A percentile compares a stretch with the other conserved stretches of the same genome.
phyloP scores from a whole-genome alignment of 2,329 filamentous ascomycete species.

The Penicillium nordicum region DNA sequence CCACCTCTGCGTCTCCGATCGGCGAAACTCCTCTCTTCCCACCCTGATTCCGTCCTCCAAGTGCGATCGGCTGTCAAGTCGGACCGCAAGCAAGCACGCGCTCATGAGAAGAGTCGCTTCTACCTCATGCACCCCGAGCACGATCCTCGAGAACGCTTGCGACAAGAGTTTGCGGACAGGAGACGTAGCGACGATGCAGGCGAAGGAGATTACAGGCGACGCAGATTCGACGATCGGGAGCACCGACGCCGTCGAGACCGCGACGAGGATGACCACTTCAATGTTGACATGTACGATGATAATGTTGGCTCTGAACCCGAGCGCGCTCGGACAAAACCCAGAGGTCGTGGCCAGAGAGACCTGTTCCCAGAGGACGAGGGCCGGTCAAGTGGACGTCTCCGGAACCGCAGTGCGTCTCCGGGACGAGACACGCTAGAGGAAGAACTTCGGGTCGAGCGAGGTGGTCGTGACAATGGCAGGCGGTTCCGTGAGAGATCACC shows the following conservation, averaged over 20 bases:
- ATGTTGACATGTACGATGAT: constrained; percentile 82
- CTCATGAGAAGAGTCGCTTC: constrained; percentile 78
- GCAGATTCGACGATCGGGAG: constrained; percentile 62
- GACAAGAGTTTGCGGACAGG: constrained; percentile 51
- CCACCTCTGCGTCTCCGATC: constrained; percentile 62
- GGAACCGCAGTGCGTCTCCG: constrained; percentile 61
- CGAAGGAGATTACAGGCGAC: constrained; percentile 45
- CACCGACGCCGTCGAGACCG: constrained; percentile 40
- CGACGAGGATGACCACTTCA: constrained; percentile 59
- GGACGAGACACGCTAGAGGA: constrained; percentile 50
- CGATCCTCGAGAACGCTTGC: constrained; percentile 71
- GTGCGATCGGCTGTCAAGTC: constrained; percentile 69
- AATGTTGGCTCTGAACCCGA: constrained; percentile 32
- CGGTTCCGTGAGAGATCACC: constrained; percentile 46
- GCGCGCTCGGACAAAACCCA: constrained; percentile 29
- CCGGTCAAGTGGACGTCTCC: constrained; percentile 46
- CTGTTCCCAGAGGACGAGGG: constrained; percentile 39
- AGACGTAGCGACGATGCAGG: constrained; percentile 38
- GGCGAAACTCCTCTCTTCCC: constrained; percentile 65
- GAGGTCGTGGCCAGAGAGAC: constrained; percentile 32
- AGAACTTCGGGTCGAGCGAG: constrained; percentile 32
- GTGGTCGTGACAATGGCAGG: constrained; percentile 37
- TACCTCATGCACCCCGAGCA: constrained; percentile 89
- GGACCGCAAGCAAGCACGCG: constrained; percentile 77
- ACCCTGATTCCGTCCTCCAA: constrained; percentile 66